Percentiles rank a stretch among this genome's conserved stretches.
Evolutionary conservation across 805 yeast species (phyloP).

Genomic region (Myxozyma geophila): DNA sequence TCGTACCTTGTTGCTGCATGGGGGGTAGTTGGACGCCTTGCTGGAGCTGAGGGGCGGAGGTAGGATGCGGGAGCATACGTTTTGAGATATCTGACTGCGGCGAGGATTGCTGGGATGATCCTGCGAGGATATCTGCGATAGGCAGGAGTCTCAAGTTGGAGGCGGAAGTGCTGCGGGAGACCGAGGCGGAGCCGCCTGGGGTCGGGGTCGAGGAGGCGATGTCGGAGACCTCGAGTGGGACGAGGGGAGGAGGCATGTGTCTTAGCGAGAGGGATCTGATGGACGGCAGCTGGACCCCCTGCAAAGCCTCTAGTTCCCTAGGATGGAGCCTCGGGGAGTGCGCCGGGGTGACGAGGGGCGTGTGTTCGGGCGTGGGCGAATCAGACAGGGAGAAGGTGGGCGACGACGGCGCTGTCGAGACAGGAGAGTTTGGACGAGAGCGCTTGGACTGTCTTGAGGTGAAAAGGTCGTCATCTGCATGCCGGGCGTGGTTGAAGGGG

Average conservation of each 20-base stretch:
- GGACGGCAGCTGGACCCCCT: constrained; percentile 47
- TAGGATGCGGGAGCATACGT: constrained; percentile 21
- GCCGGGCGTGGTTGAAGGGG: constrained; percentile 29
- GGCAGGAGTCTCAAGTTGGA: constrained; percentile 32
- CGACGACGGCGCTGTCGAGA: constrained; percentile 51
- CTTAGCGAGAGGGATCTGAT: constrained; percentile 46
- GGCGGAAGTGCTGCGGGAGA: constrained; percentile 20
- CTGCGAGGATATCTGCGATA: constrained; percentile 27
- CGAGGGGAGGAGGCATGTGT: constrained; percentile 38
- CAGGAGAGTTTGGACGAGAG: constrained; percentile 51
- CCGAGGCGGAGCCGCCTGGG: constrained; percentile 13
- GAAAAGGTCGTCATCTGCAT: constrained; percentile 36
- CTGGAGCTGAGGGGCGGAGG: constrained; percentile 24
- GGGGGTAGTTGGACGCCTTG: background rate
- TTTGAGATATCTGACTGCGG: constrained; percentile 7
- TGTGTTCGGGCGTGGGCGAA: constrained; percentile 42
- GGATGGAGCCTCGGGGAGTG: constrained; percentile 52
- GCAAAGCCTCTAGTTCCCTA: constrained; percentile 43
- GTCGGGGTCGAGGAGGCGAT: background rate
- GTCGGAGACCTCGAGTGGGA: constrained; percentile 34
- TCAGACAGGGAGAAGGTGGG: constrained; percentile 42
- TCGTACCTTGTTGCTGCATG: constrained; percentile 10
- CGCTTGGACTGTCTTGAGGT: constrained; percentile 45
- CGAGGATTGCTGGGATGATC: constrained; percentile 3
- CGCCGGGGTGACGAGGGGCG: constrained; percentile 53